Percentiles rank a stretch among this genome's conserved stretches.
Conservation (phyloP, 169 alveolate genomes). For the Fabrea salina region DNA sequence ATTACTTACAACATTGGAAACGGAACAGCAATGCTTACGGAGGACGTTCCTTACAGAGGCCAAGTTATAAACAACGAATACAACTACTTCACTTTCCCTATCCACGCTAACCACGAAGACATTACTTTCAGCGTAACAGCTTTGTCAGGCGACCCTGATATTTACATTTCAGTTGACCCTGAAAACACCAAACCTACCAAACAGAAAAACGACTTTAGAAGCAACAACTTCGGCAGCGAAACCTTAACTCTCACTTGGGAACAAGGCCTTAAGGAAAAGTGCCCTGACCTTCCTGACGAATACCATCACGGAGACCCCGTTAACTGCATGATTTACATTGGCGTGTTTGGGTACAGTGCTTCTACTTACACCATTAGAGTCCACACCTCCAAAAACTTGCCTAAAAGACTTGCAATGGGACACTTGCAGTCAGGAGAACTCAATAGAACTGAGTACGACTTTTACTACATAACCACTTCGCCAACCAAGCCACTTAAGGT, state of each 20-base stretch:
- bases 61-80: not conserved
- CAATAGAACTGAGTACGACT: not conserved
- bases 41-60: not conserved
- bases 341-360: not conserved
- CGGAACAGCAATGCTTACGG: not conserved
- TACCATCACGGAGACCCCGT: not conserved
- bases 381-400: not conserved
- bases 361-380: conserved; percentile 11
- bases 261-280: not conserved
- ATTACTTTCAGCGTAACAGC: not conserved
- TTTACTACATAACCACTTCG: not conserved
- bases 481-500: not conserved
- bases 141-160: conserved; percentile 38
- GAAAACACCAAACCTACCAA: conserved; percentile 19
- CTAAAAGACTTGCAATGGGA: not conserved
- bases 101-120: conserved; percentile 3
- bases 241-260: conserved; percentile 16
- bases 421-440: not conserved
- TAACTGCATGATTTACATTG: conserved; percentile 9
- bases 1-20: not conserved
- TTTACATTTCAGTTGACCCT: conserved; percentile 20
- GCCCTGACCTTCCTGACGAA: not conserved
- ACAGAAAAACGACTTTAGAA: not conserved
- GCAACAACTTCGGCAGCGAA: conserved; percentile 21
- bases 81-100: conserved; percentile 24